These are phyloP conservation scores for Trichoderma sp. DNA, from an alignment of 2,329 filamentous ascomycete species.

Conservation along the genomic window DNA sequence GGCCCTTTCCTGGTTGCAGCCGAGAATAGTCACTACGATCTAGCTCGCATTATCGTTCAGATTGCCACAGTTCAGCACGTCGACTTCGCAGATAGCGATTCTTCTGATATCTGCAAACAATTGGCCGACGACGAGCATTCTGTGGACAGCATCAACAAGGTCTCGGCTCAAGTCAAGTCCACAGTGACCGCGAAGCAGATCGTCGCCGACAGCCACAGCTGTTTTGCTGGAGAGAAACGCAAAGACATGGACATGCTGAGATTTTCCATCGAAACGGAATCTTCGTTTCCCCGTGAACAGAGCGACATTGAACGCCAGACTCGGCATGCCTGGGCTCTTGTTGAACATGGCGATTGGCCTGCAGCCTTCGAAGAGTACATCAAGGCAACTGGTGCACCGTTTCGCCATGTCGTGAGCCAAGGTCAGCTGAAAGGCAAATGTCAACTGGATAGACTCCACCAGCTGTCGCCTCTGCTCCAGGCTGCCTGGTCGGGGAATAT, in stretches of 20 bases:
- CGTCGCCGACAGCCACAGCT: not conserved
- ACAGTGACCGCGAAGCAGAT: not conserved
- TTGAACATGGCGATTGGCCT: conserved; percentile 11
- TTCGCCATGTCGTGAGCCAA: not conserved
- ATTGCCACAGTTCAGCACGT: not conserved
- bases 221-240: not conserved
- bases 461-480: not conserved
- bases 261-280: conserved; percentile 4
- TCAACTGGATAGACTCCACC: conserved; percentile 1
- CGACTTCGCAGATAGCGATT: not conserved
- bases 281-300: not conserved
- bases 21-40: not conserved
- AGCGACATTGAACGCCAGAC: not conserved
- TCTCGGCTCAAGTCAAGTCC: not conserved
- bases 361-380: not conserved
- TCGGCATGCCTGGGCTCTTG: not conserved
- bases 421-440: conserved; percentile 1
- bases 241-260: not conserved
- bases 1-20: not conserved
- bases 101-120: not conserved
- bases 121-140: not conserved
- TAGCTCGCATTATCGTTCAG: conserved; percentile 3
- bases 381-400: conserved; percentile 12
- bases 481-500: conserved; percentile 10
- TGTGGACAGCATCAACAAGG: not conserved